These are phyloP conservation scores for Phascolomyces articulosus DNA, from an alignment of 371 early-diverging fungal genomes.

Conservation along the genomic window DNA sequence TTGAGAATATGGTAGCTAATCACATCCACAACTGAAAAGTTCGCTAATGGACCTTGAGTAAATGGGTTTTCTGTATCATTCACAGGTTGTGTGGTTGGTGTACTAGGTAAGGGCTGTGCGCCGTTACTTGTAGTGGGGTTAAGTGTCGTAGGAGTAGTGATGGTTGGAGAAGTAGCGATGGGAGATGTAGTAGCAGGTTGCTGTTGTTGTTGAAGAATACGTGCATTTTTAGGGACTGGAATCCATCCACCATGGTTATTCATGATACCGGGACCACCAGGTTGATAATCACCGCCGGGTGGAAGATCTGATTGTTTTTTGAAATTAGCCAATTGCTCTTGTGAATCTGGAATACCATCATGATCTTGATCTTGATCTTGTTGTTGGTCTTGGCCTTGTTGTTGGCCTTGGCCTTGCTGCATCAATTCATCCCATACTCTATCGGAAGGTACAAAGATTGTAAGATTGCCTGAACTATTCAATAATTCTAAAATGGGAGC, in stretches of 20 bases:
- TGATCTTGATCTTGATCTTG: background rate
- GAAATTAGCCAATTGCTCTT: too few species aligned
- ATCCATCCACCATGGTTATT: background rate
- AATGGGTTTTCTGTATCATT: conserved; percentile 12
- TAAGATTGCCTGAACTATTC: conserved; percentile 30
- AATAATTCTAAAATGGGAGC: conserved; percentile 29
- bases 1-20: conserved; percentile 38
- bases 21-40: conserved; percentile 29
- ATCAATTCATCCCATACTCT: conserved; percentile 14
- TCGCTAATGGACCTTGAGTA: conserved; percentile 10
- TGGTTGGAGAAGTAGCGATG: background rate
- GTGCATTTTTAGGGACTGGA: background rate
- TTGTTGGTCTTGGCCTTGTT: conserved; percentile 1
- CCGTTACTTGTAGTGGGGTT: too few species aligned
- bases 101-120: background rate
- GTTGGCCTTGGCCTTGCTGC: background rate
- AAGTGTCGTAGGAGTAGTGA: too few species aligned
- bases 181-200: background rate
- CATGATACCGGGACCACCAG: background rate
- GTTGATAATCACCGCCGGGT: background rate
- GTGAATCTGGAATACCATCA: background rate
- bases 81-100: too few species aligned
- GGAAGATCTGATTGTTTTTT: background rate
- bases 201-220: background rate
- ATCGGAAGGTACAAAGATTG: conserved; percentile 40